Conservation (phyloP, 1,284 basidiomycete genomes). For the Irpex rosettiformis region DNA sequence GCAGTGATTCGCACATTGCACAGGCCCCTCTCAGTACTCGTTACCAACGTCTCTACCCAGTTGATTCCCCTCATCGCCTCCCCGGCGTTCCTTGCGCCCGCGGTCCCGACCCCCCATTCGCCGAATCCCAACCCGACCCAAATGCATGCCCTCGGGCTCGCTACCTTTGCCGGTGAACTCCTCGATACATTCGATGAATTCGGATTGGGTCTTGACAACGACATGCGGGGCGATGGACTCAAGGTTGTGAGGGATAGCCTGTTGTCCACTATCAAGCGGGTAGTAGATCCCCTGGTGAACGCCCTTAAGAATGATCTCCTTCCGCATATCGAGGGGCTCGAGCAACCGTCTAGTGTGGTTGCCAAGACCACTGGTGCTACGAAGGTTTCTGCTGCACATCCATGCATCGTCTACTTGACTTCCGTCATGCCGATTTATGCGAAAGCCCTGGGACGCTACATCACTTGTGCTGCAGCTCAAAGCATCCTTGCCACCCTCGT, state of each 20-base stretch:
- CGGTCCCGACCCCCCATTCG: conserved; percentile 45
- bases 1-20: conserved; percentile 72
- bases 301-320: conserved; percentile 60
- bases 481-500: conserved; percentile 60
- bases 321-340: conserved; percentile 59
- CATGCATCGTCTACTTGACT: conserved; percentile 57
- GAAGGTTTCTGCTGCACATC: conserved; percentile 45
- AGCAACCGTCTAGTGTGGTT: conserved; percentile 34
- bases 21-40: conserved; percentile 68
- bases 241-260: conserved; percentile 64
- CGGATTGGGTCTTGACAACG: conserved; percentile 55
- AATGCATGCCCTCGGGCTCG: conserved; percentile 62
- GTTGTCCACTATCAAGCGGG: conserved; percentile 59
- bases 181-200: conserved; percentile 66
- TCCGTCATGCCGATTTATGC: conserved; percentile 57
- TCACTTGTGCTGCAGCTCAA: conserved; percentile 49
- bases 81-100: conserved; percentile 51
- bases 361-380: conserved; percentile 32
- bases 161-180: conserved; percentile 67
- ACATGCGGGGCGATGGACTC: conserved; percentile 60
- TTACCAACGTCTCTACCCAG: conserved; percentile 63
- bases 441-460: conserved; percentile 55
- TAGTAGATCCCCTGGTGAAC: conserved; percentile 59
- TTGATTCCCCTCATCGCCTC: conserved; percentile 65
- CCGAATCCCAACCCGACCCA: conserved; percentile 64